A percentile compares a stretch with the other conserved stretches of the same genome.
phyloP scores from a whole-genome alignment of 345 rosid species.

The Eucalyptus pauciflora region DNA sequence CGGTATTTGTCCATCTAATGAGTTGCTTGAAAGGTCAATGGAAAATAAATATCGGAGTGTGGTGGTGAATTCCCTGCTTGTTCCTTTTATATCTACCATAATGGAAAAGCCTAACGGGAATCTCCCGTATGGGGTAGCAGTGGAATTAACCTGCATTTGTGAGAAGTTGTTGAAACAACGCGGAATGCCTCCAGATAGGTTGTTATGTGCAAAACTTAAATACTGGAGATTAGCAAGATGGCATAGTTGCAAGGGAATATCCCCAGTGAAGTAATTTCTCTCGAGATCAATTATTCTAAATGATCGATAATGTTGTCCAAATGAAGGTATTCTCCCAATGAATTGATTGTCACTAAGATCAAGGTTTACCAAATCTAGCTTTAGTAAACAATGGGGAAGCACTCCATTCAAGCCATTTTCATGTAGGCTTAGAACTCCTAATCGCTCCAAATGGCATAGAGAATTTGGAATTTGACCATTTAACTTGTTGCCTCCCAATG shows the following conservation, averaged over 20 bases:
- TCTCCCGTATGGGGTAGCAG: accelerated
- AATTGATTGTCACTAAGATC: neutral
- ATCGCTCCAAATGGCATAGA: neutral
- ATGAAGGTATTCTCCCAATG: neutral
- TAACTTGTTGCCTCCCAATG: neutral
- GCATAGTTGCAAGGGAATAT: neutral
- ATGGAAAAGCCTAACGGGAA: neutral
- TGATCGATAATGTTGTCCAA: neutral
- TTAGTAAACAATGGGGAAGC: neutral
- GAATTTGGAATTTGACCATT: neutral
- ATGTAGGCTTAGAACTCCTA: neutral
- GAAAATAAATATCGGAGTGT: neutral
- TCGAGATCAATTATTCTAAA: neutral
- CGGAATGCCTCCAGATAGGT: neutral
- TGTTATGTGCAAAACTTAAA: neutral
- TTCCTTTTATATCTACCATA: neutral
- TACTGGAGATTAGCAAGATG: neutral
- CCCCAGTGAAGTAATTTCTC: neutral
- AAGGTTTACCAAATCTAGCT: neutral
- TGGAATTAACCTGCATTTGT: neutral
- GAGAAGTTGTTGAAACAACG: neutral
- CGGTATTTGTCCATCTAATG: neutral
- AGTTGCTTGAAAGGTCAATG: neutral
- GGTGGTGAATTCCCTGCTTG: neutral
- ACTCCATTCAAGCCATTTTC: neutral